Base-by-base conservation (phyloP, 805 yeast species). In the Pichia paraexigua region DNA sequence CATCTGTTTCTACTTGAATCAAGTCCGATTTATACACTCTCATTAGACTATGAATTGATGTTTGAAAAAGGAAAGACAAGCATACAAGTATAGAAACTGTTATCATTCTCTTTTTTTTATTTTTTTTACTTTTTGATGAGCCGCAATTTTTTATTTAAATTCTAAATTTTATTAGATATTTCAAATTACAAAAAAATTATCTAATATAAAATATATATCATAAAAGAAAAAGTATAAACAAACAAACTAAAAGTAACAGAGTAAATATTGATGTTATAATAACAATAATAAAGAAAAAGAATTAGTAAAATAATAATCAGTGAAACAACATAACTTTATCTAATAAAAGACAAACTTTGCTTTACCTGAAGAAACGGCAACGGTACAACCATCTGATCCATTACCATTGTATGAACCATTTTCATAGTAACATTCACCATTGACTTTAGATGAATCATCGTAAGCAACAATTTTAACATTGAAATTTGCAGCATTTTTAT, bases 331-430 rank as follows among this genome's bases (percentile, higher is more conserved):
- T n/a, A 39, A 24, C 25, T 24, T 5, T 4, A 7, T 30, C 41
- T 50, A 56, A 53, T 66, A 67, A 53, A 69, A 66, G 50, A 60
- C 67, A 56, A 68, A 56, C 41, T 65, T 61, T 46, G 71, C 73
- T 45, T 66, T 61, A 52, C 71, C 71, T 21, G 49, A 40, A 25
- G 69, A 62, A 25, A 69, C 71, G 30, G 71, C 76, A 56, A 83
- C 86, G 49, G 95, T 87, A 76, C 95, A 87, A 61, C 95, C 95
- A 63, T 85, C 89, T 20, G 82, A 59, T 52, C 83, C 81, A 53
- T 71, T 67, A 58, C 88, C 89, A 57, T 68, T 68, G 67, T 68
- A 74, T 30, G 59, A 48, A 51, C 78, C 79, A 57, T 69, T 60
- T 47, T 64, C 69, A 66, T 74, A 74, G 30, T 64, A 61, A 61